These are phyloP conservation scores for Arthrobotrys sphaeroides DNA, from an alignment of 2,329 filamentous ascomycete genomes.

Conservation along the genomic window DNA sequence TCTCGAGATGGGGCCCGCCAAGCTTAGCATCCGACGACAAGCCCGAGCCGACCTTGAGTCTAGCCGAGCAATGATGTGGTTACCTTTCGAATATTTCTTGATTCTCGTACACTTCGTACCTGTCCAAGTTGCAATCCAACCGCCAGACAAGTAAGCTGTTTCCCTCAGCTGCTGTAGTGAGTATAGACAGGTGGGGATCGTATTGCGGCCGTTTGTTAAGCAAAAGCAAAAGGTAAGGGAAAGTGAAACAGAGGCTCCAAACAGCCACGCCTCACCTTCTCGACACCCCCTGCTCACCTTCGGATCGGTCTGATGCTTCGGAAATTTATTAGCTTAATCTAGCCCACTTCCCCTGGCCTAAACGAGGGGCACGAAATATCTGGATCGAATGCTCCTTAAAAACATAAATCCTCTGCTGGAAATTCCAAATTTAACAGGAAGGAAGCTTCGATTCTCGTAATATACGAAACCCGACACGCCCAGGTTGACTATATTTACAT, in stretches of 20 bases:
- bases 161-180: conserved; percentile 23
- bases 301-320: conserved; percentile 26
- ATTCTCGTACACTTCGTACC: no score
- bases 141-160: no score
- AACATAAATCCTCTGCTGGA: neutral
- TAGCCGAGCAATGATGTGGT: no score
- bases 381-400: neutral
- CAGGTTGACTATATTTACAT: neutral
- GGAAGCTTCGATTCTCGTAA: neutral
- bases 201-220: conserved; percentile 4
- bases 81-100: no score
- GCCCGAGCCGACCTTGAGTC: no score
- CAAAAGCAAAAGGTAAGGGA: conserved; percentile 1
- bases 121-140: no score
- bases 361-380: conserved; percentile 21
- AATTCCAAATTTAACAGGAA: conserved; percentile 30
- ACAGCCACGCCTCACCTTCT: conserved; percentile 13
- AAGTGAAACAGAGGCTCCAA: conserved; percentile 22
- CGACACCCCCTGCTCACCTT: neutral
- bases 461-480: no score
- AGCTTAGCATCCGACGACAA: no score
- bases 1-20: no score
- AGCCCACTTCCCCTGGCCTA: conserved; percentile 10
- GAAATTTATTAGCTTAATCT: conserved; percentile 43
- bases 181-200: conserved; percentile 19